Base-by-base conservation (phyloP, 768 basidiomycete genomes). In the Saitozyma sp. region DNA sequence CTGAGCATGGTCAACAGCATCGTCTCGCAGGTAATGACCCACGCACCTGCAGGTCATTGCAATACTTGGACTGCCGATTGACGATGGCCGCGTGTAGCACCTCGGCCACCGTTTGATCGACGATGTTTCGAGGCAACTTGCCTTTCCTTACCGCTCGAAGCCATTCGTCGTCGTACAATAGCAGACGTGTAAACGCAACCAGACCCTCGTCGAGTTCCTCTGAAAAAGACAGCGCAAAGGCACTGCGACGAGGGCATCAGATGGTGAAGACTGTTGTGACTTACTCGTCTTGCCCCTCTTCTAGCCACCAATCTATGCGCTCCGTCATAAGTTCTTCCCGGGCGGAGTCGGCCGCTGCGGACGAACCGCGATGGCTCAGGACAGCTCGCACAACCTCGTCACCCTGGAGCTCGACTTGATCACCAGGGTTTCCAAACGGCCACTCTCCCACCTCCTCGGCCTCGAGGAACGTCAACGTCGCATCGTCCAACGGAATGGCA, bases 271-370 rank as follows among this genome's bases (percentile, higher is more conserved):
- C 13, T 29, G 41, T 29, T 29, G 29, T 29, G 20, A 69, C 75
- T 64, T 49, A 73, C 72, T 74, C 73, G 17, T 74, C 75, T 16
- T 73, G 57, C 8, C 68, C 72, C 50, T 77, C 71, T 65, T 96
- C 92, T 11, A 98, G 81, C 90, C 93, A 93, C 87, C 90, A 96
- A 63, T 97, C 91, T 9, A 96, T 88, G 45, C 91, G 84, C 68
- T 86, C 86, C 65, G 84, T 63, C 55, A 67, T 39, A 11, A 19
- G 81, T 42, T 80, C 71, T 13, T 75, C 56, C 37, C 53, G 63
- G 9, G 67, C 68, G n/a, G 66, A 41, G 64, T 57, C 42, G 57
- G 29, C 29, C 29, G 29, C 29, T 29, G 29, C 29, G 2, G 29
- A 29, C 29, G 29, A 29, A 29, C 29, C 29, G 29, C 29, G 55